Evolutionary conservation across 2,329 filamentous ascomycete species (phyloP).

Genomic region (Xylaria sp.): DNA sequence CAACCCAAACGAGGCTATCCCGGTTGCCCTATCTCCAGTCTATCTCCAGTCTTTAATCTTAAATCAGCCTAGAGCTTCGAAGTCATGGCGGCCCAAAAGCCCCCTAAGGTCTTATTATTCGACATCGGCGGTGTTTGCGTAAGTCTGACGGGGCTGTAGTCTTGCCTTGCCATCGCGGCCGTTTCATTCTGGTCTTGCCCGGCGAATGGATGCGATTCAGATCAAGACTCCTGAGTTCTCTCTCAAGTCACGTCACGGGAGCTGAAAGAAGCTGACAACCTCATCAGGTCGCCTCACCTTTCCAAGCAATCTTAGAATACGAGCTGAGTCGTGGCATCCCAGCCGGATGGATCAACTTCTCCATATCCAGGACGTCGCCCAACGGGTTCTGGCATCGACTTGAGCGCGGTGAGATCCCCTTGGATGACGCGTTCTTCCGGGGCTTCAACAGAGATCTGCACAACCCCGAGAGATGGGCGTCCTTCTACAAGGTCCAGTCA

Average conservation of each 20-base stretch:
- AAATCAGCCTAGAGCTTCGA: not conserved
- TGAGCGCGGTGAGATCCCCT: conserved; percentile 73
- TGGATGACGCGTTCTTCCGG: conserved; percentile 70
- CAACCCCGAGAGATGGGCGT: conserved; percentile 60
- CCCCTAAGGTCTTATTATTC: conserved; percentile 75
- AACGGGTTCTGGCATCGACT: conserved; percentile 82
- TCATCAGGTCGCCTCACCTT: conserved; percentile 75
- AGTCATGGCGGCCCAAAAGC: conserved; percentile 40
- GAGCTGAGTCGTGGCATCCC: conserved; percentile 73
- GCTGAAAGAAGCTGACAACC: not conserved
- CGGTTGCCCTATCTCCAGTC: not conserved
- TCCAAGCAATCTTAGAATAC: conserved; percentile 90
- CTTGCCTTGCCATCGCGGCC: not conserved
- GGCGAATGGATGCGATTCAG: too few species aligned
- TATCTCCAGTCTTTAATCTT: not conserved
- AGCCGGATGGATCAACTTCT: conserved; percentile 84
- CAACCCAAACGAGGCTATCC: not conserved
- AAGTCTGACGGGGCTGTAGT: conserved; percentile 41
- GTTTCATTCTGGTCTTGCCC: not conserved
- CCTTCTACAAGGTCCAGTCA: conserved; percentile 50
- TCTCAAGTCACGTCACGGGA: not conserved
- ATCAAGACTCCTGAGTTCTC: not conserved
- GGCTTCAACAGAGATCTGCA: conserved; percentile 72
- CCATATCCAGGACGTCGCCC: conserved; percentile 73
- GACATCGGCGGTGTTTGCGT: conserved; percentile 97